These are phyloP conservation scores for Rhodotorula sp. DNA, from an alignment of 1,284 basidiomycete species.

Conservation along the genomic window DNA sequence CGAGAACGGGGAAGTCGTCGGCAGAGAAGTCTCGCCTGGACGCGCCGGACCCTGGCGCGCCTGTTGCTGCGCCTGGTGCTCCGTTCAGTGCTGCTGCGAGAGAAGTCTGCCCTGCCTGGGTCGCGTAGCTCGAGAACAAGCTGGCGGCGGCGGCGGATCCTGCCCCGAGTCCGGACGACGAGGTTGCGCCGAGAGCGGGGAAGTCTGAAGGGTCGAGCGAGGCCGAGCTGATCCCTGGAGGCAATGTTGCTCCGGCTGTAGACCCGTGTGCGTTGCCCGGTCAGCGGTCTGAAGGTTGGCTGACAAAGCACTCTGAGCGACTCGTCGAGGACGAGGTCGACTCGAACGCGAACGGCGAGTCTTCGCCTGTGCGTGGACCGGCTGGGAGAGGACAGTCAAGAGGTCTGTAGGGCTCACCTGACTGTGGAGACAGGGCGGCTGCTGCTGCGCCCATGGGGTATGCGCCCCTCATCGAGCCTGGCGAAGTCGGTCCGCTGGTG, in stretches of 20 bases:
- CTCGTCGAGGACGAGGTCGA: neutral
- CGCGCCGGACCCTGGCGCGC: neutral
- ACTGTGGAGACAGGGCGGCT: neutral
- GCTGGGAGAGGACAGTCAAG: neutral
- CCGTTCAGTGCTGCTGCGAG: neutral
- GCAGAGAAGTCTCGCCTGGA: constrained; percentile 26
- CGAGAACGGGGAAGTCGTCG: constrained; percentile 47
- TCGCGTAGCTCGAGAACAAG: constrained; percentile 43
- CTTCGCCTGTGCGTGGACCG: neutral
- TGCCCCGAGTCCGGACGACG: constrained; percentile 6
- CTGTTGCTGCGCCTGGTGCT: constrained; percentile 13
- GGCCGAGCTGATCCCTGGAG: constrained; percentile 54
- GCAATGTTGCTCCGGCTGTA: constrained; percentile 5
- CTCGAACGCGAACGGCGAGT: neutral
- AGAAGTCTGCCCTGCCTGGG: constrained; percentile 32
- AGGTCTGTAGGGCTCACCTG: neutral
- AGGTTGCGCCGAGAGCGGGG: constrained; percentile 68
- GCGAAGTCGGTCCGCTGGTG: neutral
- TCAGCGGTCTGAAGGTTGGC: too few relatives aligned
- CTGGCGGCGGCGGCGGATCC: constrained; percentile 18
- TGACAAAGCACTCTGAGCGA: too few relatives aligned
- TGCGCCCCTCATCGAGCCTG: neutral
- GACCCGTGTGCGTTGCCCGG: too few relatives aligned
- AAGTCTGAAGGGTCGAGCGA: constrained; percentile 83
- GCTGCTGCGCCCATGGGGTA: constrained; percentile 7